phyloP scores from a whole-genome alignment of 2,329 filamentous ascomycete species.

The Tetracladium maxilliforme region DNA sequence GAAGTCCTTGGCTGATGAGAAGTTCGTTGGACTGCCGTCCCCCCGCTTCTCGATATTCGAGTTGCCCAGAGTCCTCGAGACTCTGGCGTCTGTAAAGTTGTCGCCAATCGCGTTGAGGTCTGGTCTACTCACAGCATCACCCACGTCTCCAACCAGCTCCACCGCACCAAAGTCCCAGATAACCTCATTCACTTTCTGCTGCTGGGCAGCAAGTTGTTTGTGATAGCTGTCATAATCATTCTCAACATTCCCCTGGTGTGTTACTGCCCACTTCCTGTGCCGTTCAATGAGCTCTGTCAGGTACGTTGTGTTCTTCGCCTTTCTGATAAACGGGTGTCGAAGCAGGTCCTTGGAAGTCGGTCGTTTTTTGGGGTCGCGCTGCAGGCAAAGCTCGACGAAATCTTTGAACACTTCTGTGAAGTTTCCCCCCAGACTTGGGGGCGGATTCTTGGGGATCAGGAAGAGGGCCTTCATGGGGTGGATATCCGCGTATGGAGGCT shows the following conservation, averaged over 20 bases:
- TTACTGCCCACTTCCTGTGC: constrained; percentile 67
- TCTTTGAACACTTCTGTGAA: constrained; percentile 69
- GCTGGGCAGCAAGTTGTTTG: constrained; percentile 18
- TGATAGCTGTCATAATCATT: constrained; percentile 38
- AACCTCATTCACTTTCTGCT: constrained; percentile 50
- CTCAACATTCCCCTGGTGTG: constrained; percentile 61
- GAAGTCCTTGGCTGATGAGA: constrained; percentile 28
- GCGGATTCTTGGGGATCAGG: constrained; percentile 79
- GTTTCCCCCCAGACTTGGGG: constrained; percentile 66
- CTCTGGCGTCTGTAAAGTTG: constrained; percentile 58
- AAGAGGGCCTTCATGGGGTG: constrained; percentile 95
- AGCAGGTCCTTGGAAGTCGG: constrained; percentile 73
- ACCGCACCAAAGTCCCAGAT: constrained; percentile 96
- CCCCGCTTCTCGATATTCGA: constrained; percentile 29
- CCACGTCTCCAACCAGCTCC: constrained; percentile 52
- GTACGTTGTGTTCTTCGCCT: constrained; percentile 81
- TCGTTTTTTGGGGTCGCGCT: constrained; percentile 71
- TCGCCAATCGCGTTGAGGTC: constrained; percentile 60
- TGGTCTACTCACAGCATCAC: constrained; percentile 36
- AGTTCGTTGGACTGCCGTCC: constrained; percentile 28
- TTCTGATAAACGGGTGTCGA: constrained; percentile 71
- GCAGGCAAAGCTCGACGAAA: constrained; percentile 64
- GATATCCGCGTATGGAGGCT: constrained; percentile 83
- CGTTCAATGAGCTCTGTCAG: constrained; percentile 84
- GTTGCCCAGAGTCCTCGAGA: constrained; percentile 31